Evolutionary conservation across 148 eudicot genomes (phyloP), one percentile per base, ranked within the genome.

Genomic region (Rhododendron simsii): DNA sequence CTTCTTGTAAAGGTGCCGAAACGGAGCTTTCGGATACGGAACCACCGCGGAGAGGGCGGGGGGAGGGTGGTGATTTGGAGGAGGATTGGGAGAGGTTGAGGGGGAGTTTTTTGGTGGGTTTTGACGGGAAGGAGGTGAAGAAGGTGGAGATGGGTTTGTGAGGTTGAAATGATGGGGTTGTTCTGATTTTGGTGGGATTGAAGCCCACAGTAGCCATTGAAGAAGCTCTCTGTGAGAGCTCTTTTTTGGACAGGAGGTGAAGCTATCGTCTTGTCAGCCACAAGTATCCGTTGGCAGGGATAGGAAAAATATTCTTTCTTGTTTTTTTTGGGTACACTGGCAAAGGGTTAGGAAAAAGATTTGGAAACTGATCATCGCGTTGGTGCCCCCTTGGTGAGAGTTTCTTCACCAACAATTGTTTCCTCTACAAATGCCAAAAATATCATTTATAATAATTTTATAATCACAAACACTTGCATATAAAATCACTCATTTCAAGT

Each of bases 131-230:
- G 81, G 83, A 86, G 48, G 84, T 51, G 61, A 55, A 18, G 89
- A 87, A 90, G 67, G 81, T 87, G 85, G 92, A 87, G 86, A 81
- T 85, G 91, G 89, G 89, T 88, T 84, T 90, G 87, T 63, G 88
- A 55, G 88, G 57, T 71, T 86, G 82, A 20, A 90, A 20, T 0
- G 84, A 91, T 87, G 90, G 3, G 20, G 61, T 16, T 16, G 61
- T 88, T 87, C 88, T 94, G 90, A 95, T 91, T 48, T 90, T 92
- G 51, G 95, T 80, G 83, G 93, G 79, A 55, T 92, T 91, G 92
- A 95, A 93, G 94, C 91, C 91, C 18, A 95, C 93, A 87, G 91
- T 89, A 81, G 97, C 97, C 99, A 96, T 96, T 77, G 91, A 65
- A 85, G 85, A 55, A 84, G 85, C 44, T 67, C 77, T 83, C 57